Conservation (phyloP, 768 basidiomycete species). For the Podaxis pistillaris region DNA sequence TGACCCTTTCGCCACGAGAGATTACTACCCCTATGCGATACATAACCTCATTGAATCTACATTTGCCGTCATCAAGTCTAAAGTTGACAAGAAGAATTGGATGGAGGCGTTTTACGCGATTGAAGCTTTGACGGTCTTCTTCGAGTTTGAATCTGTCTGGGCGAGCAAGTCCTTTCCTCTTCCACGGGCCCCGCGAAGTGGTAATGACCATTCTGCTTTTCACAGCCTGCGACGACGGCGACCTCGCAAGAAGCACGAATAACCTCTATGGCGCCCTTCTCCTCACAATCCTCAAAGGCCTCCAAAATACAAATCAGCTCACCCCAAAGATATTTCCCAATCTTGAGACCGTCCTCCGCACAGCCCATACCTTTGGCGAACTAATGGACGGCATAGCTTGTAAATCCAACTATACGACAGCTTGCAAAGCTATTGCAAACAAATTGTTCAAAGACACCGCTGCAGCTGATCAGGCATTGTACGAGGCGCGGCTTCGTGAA, state of each 20-base stretch:
- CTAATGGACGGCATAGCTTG: conserved; percentile 22
- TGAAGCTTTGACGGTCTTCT: conserved; percentile 33
- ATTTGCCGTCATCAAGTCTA: conserved; percentile 27
- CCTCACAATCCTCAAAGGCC: conserved; percentile 30
- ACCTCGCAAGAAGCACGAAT: conserved; percentile 29
- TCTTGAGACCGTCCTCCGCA: conserved; percentile 31
- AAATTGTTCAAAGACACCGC: conserved; percentile 29
- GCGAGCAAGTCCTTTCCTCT: conserved; percentile 24
- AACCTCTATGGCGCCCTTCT: conserved; percentile 33
- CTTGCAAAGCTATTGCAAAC: conserved; percentile 34
- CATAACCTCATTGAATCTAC: conserved; percentile 34
- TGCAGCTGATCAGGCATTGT: conserved; percentile 24
- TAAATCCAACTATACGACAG: conserved; percentile 23
- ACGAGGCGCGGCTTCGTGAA: conserved; percentile 30
- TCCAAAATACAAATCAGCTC: conserved; percentile 29
- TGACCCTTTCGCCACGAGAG: conserved; percentile 16
- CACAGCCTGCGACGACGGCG: conserved; percentile 32
- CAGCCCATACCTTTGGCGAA: conserved; percentile 26
- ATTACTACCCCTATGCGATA: conserved; percentile 32
- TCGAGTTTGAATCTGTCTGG: conserved; percentile 28
- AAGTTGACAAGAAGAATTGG: conserved; percentile 31
- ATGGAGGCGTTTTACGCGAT: conserved; percentile 31
- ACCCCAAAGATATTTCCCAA: conserved; percentile 28
- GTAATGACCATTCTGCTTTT: neutral
- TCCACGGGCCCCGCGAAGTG: neutral